phyloP scores from a whole-genome alignment of 139 green algal genomes.

The Auxenochlorella pyrenoidosa region DNA sequence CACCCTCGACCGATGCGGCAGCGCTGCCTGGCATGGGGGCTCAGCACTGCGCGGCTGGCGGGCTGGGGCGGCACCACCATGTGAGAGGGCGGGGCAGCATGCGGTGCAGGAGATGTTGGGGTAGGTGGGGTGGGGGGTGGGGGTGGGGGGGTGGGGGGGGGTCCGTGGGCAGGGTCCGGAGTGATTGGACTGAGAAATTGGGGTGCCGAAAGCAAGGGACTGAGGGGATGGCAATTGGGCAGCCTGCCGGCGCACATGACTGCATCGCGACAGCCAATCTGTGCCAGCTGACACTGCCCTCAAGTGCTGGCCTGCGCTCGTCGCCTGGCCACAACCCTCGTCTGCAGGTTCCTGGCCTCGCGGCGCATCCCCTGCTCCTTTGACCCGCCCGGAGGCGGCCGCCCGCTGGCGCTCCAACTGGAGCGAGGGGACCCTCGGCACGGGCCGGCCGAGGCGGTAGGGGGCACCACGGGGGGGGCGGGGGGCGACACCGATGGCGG shows the following conservation, averaged over 20 bases:
- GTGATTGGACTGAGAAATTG: too few species aligned
- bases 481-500: background rate
- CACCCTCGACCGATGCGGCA: background rate
- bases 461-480: background rate
- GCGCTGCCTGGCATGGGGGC: background rate
- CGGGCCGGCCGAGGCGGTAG: background rate
- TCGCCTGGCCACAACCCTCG: background rate
- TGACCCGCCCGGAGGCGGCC: background rate
- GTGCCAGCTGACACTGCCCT: too few species aligned
- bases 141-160: too few species aligned
- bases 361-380: slow-evolving; percentile 19
- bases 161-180: too few species aligned
- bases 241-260: too few species aligned
- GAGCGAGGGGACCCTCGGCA: slow-evolving; percentile 10
- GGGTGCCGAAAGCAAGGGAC: too few species aligned
- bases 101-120: too few species aligned
- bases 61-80: slow-evolving; percentile 4
- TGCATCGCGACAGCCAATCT: too few species aligned
- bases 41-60: background rate
- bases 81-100: background rate
- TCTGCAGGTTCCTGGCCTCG: background rate
- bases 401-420: slow-evolving; percentile 11
- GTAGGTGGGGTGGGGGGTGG: too few species aligned
- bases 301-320: too few species aligned
- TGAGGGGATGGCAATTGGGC: too few species aligned